Percentiles rank a stretch among this genome's conserved stretches.
Conservation (phyloP, 331 rosid species). For the Ulmus americana region DNA sequence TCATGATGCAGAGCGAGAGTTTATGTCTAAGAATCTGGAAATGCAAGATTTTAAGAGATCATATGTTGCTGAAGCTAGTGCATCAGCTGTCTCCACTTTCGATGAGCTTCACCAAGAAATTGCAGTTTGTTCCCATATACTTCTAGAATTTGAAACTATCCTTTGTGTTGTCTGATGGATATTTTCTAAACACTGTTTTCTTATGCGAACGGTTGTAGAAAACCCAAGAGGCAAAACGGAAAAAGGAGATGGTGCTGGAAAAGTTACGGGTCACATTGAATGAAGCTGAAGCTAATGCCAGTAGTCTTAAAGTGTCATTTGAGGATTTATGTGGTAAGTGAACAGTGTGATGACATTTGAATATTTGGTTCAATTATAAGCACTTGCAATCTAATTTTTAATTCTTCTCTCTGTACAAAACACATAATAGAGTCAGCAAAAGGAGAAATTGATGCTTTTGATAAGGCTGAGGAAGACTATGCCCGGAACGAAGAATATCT, state of each 20-base stretch:
- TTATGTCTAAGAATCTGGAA: constrained; percentile 42
- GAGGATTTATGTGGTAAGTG: constrained; percentile 62
- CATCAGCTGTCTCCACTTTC: constrained; percentile 49
- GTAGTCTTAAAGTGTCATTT: constrained; percentile 50
- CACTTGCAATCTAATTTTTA: constrained; percentile 14
- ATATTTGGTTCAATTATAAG: constrained; percentile 15
- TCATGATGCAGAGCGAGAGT: constrained; percentile 31
- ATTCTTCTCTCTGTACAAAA: constrained; percentile 16
- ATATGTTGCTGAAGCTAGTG: constrained; percentile 42
- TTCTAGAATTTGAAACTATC: not conserved
- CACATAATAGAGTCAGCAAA: constrained; percentile 47
- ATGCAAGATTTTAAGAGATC: constrained; percentile 42
- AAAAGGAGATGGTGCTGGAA: constrained; percentile 33
- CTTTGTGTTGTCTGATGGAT: not conserved
- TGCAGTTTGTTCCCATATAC: constrained; percentile 47
- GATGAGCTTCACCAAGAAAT: constrained; percentile 67
- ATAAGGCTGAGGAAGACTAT: constrained; percentile 56
- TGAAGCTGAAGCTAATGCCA: constrained; percentile 51
- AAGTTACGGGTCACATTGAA: constrained; percentile 33
- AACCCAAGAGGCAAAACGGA: constrained; percentile 37
- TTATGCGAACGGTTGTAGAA: constrained; percentile 40
- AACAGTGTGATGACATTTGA: constrained; percentile 17
- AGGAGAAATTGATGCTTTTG: constrained; percentile 56
- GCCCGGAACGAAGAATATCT: constrained; percentile 47
- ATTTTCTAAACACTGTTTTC: constrained; percentile 6